Base-by-base conservation (phyloP, 176 grass and related monocot species). In the Miscanthus lutarioriparius region DNA sequence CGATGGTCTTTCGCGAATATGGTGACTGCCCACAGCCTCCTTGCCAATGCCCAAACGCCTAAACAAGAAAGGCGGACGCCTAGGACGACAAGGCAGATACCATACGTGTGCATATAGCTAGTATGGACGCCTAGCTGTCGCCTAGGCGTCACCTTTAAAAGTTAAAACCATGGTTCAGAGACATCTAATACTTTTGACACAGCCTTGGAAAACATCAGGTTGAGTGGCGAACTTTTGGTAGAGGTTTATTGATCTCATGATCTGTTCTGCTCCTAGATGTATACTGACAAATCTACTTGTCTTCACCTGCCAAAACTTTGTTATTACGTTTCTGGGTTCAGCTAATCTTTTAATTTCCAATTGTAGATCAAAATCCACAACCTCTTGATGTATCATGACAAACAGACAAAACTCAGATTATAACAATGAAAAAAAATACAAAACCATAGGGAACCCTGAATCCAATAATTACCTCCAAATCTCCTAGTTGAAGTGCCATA, bases 401-500 rank as follows among this genome's bases (percentile, higher is more conserved):
- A 72, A 72, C 6, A 9, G 22, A 30, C 22, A 80, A 76, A 51
- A 59, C 9, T 13, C 28, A 2, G 35, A 56, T 67, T 58, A 56
- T 15, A 35, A 37, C 5, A 62, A 61, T 26, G 45, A 75, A 80
- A 38, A 38, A 10, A n/a, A 9, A n/a, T 8, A 58, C 10, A 7
- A 76, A 76, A 82, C 9, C 13, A 8, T 8, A 62, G 8, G 40
- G 56, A 68, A 33, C 4, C 14, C 44, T 66, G 20, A 82, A 61
- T 30, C 0, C 62, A 45, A 37, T 7, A 44, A 12, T 45, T 61
- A 90, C 88, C 84, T 83, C 49, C 37, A 61, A 48, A 33, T 38
- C 45, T 83, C 44, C 66, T 86, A n/a, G 45, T 74, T 61, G 80
- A 56, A 67, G 38, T 63, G 35, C 22, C 32, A 8, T 81, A 4